Evolutionary conservation across 1,284 basidiomycete species (phyloP).

Genomic region (Butyriboletus appendiculatus): DNA sequence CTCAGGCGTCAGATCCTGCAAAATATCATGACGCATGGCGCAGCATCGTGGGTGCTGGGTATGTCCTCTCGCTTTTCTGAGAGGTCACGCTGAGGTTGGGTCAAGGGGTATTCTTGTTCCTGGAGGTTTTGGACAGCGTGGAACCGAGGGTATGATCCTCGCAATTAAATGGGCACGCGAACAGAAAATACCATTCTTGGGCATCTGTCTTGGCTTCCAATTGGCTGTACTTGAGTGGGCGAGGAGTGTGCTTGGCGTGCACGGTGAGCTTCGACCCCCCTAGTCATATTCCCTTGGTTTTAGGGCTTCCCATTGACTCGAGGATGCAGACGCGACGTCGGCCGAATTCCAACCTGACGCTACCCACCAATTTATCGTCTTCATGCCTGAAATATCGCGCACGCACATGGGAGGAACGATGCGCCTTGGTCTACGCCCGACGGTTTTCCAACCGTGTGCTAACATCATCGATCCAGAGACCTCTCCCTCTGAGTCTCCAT

Average conservation of each 20-base stretch:
- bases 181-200: slow-evolving; percentile 93
- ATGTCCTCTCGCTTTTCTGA: slow-evolving; percentile 22
- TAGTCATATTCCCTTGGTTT: background rate
- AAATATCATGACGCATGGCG: slow-evolving; percentile 97
- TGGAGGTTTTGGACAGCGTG: slow-evolving; percentile 92
- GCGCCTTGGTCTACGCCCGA: slow-evolving; percentile 94
- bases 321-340: slow-evolving; percentile 78
- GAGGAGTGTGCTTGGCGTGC: slow-evolving; percentile 78
- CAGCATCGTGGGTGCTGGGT: slow-evolving; percentile 89
- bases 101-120: slow-evolving; percentile 90
- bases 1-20: slow-evolving; percentile 78
- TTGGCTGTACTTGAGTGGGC: slow-evolving; percentile 97
- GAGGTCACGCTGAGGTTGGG: slow-evolving; percentile 12
- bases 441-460: slow-evolving; percentile 70
- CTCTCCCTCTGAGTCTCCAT: slow-evolving; percentile 15
- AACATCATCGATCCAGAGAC: slow-evolving; percentile 13
- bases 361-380: slow-evolving; percentile 82
- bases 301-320: slow-evolving; percentile 9
- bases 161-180: slow-evolving; percentile 97
- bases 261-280: slow-evolving; percentile 45
- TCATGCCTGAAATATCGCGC: slow-evolving; percentile 99
- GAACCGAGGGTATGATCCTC: slow-evolving; percentile 96
- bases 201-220: slow-evolving; percentile 98
- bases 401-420: slow-evolving; percentile 99
- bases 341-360: slow-evolving; percentile 72